Conservation (phyloP, 1,284 basidiomycete genomes). For the Boletus nobilissimus region DNA sequence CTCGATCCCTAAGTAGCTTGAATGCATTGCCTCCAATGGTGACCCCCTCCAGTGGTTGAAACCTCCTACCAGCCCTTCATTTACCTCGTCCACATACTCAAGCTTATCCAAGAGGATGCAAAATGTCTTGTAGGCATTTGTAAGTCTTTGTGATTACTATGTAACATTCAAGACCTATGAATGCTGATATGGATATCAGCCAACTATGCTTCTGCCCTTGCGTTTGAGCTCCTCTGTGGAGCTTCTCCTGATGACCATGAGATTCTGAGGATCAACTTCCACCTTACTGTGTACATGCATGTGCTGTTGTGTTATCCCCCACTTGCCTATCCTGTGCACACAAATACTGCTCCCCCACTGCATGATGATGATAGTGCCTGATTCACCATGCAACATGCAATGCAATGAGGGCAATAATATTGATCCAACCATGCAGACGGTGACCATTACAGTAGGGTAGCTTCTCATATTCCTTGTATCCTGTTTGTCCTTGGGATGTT, state of each 20-base stretch:
- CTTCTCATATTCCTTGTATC: too few relatives aligned
- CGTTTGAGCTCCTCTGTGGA: conserved; percentile 81
- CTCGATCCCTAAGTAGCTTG: conserved; percentile 74
- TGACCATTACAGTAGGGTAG: too few relatives aligned
- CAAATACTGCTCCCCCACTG: too few relatives aligned
- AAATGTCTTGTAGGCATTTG: conserved; percentile 72
- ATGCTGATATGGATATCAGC: conserved; percentile 55
- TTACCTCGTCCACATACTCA: conserved; percentile 84
- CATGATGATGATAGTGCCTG: too few relatives aligned
- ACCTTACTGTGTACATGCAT: too few relatives aligned
- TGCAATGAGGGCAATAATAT: too few relatives aligned
- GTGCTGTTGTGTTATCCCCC: too few relatives aligned
- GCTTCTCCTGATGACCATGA: conserved; percentile 78
- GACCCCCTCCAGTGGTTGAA: conserved; percentile 79
- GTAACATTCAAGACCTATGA: background rate
- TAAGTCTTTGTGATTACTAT: conserved; percentile 51
- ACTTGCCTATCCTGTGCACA: too few relatives aligned
- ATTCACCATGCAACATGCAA: too few relatives aligned
- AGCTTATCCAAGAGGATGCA: conserved; percentile 64
- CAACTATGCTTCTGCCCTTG: conserved; percentile 80
- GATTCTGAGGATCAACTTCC: conserved; percentile 85
- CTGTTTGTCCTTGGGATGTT: too few relatives aligned
- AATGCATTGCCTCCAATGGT: conserved; percentile 79
- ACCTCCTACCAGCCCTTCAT: conserved; percentile 91
- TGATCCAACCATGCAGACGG: too few relatives aligned